Percentiles rank a stretch among this genome's conserved stretches.
These are phyloP conservation scores for Prasinococcaceae sp. DNA, from an alignment of 139 green algal genomes.

Conservation along the genomic window DNA sequence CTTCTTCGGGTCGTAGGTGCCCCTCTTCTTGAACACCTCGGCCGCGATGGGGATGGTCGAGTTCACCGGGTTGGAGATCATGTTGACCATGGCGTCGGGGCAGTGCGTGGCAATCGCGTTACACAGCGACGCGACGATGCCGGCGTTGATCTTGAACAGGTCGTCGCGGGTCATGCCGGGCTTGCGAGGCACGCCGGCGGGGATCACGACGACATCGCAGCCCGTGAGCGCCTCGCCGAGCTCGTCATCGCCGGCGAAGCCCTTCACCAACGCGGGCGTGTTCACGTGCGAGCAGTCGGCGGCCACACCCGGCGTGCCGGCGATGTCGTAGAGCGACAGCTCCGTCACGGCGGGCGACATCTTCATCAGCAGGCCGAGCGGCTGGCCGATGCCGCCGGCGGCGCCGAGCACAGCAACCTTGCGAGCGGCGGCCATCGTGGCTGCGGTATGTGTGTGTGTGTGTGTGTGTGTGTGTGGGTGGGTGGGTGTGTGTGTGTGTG, in stretches of 20 bases:
- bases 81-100: constrained; percentile 58
- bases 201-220: constrained; percentile 83
- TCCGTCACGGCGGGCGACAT: constrained; percentile 59
- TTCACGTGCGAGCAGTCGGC: constrained; percentile 93
- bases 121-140: constrained; percentile 78
- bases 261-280: constrained; percentile 63
- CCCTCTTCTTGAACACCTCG: constrained; percentile 62
- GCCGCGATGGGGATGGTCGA: constrained; percentile 79
- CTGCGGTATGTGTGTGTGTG: too few relatives aligned
- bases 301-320: constrained; percentile 74
- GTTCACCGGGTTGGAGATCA: constrained; percentile 85
- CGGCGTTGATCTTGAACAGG: constrained; percentile 96
- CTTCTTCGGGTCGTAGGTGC: constrained; percentile 69
- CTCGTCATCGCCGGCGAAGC: constrained; percentile 53
- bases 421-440: too few relatives aligned
- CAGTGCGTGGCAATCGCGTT: constrained; percentile 75
- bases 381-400: constrained; percentile 81
- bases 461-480: too few relatives aligned
- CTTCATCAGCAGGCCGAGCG: constrained; percentile 88
- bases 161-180: constrained; percentile 98
- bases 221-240: constrained; percentile 52
- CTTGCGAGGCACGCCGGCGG: constrained; percentile 90
- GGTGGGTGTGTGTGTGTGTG: too few relatives aligned
- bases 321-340: constrained; percentile 93
- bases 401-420: constrained; percentile 79